phyloP scores from a whole-genome alignment of 257 asterid species.

The Capsicum chinense region DNA sequence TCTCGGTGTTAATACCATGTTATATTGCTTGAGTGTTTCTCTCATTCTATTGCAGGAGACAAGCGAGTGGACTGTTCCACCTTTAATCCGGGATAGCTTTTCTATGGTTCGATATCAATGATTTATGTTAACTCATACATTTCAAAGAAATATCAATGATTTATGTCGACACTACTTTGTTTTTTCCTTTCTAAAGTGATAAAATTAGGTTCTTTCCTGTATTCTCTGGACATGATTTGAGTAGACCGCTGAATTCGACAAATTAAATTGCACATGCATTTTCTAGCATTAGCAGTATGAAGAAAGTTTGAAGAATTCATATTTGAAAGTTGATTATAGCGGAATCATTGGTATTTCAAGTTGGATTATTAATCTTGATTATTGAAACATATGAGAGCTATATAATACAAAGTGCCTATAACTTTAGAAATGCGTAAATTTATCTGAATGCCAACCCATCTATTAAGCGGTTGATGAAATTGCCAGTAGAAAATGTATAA shows the following conservation, averaged over 20 bases:
- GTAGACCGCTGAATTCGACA: not conserved
- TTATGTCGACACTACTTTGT: not conserved
- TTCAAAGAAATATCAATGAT: not conserved
- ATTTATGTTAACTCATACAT: not conserved
- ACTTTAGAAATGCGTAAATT: not conserved
- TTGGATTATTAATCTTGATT: not conserved
- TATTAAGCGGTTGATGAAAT: not conserved
- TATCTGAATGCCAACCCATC: not conserved
- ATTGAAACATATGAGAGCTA: not conserved
- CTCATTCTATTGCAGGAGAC: conserved; percentile 61
- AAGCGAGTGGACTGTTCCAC: conserved; percentile 78
- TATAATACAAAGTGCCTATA: not conserved
- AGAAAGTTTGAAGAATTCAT: not conserved
- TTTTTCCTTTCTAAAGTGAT: not conserved
- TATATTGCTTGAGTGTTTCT: not conserved
- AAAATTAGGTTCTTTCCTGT: not conserved
- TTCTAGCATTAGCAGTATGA: not conserved
- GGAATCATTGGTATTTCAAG: not conserved
- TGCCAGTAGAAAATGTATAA: not conserved
- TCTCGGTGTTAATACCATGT: not conserved
- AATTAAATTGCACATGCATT: not conserved
- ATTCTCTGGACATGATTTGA: not conserved
- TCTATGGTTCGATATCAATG: conserved; percentile 62
- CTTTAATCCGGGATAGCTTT: conserved; percentile 83
- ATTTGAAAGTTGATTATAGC: not conserved